These are phyloP conservation scores for Syncephalastrum monosporum DNA, from an alignment of 371 early-diverging fungal genomes.

Conservation along the genomic window DNA sequence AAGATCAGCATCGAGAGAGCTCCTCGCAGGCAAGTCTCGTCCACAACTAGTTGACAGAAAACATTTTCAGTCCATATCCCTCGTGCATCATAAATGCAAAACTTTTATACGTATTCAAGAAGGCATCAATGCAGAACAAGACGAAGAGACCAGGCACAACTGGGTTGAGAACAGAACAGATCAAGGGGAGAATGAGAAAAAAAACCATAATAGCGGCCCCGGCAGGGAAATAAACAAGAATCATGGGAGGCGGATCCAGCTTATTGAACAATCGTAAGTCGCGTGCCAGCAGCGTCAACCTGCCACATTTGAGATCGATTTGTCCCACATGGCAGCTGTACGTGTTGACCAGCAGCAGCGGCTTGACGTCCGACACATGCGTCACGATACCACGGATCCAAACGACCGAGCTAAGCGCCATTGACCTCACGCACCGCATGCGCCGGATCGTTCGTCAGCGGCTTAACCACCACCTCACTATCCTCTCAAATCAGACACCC, in stretches of 20 bases:
- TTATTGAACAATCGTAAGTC: slow-evolving; percentile 56
- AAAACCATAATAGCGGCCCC: slow-evolving; percentile 4
- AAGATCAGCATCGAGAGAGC: too few relatives aligned
- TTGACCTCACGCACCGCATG: slow-evolving; percentile 89
- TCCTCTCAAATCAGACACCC: not conserved
- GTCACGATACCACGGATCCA: slow-evolving; percentile 99
- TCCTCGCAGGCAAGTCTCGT: too few relatives aligned
- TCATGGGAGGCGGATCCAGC: not conserved
- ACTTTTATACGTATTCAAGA: not conserved
- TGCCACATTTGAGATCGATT: slow-evolving; percentile 75
- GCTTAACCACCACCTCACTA: slow-evolving; percentile 82
- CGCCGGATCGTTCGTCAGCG: slow-evolving; percentile 58
- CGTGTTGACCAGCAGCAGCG: slow-evolving; percentile 88
- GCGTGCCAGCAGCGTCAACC: slow-evolving; percentile 59
- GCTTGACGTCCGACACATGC: slow-evolving; percentile 96
- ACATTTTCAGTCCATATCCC: not conserved
- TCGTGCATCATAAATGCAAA: not conserved
- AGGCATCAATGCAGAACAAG: slow-evolving; percentile 1
- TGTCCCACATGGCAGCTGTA: slow-evolving; percentile 85
- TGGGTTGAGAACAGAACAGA: not conserved
- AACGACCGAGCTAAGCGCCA: slow-evolving; percentile 81
- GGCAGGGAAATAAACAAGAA: slow-evolving; percentile 5
- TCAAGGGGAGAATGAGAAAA: not conserved
- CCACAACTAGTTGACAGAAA: too few relatives aligned
- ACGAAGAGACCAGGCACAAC: not conserved